These are phyloP conservation scores for Helminthosporium solani DNA, from an alignment of 2,329 filamentous ascomycete genomes.

Conservation along the genomic window DNA sequence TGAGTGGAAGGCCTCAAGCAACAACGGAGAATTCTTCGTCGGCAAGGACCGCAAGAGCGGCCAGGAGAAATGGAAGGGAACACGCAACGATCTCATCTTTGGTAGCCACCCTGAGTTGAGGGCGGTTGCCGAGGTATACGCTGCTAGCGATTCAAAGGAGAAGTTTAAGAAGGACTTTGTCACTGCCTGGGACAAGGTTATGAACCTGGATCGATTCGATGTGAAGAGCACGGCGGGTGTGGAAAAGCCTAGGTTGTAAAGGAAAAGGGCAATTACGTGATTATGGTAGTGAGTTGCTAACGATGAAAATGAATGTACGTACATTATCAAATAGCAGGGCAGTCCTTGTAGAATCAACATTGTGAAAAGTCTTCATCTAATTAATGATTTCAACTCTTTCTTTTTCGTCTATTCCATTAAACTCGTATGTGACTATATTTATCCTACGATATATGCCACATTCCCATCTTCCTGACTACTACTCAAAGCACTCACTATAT, in stretches of 20 bases:
- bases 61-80: conserved; percentile 66
- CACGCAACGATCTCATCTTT: conserved; percentile 68
- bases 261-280: conserved; percentile 38
- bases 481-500: too few species aligned
- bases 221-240: conserved; percentile 32
- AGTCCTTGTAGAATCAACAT: too few species aligned
- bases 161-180: conserved; percentile 74
- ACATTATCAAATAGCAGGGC: too few species aligned
- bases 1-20: conserved; percentile 60
- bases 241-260: conserved; percentile 13
- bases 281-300: not conserved
- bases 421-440: too few species aligned
- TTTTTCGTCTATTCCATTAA: too few species aligned
- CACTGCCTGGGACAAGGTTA: conserved; percentile 70
- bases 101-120: conserved; percentile 74
- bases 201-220: conserved; percentile 72
- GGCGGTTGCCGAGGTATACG: conserved; percentile 70
- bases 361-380: too few species aligned
- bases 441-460: too few species aligned
- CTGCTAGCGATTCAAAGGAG: conserved; percentile 56
- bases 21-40: conserved; percentile 59
- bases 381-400: too few species aligned
- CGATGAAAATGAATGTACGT: too few species aligned
- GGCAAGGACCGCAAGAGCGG: conserved; percentile 67
- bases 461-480: too few species aligned